Conservation (phyloP, 2,329 filamentous ascomycete species). For the Verticillium nonalfalfae region DNA sequence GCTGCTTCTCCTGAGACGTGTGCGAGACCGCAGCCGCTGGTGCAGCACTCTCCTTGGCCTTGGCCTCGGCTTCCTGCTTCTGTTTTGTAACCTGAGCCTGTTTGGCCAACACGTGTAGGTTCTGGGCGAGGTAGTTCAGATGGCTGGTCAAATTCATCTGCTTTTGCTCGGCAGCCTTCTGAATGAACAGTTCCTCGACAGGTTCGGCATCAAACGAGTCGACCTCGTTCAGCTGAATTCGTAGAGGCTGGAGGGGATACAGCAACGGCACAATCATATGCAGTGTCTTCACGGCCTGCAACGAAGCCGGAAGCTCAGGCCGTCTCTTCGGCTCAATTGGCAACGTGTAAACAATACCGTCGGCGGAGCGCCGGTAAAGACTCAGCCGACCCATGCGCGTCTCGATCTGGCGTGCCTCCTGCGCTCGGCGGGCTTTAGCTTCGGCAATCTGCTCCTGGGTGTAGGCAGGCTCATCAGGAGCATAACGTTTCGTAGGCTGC, state of each 20-base stretch:
- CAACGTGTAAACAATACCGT: conserved; percentile 64
- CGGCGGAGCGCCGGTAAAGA: conserved; percentile 60
- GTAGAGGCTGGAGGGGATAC: conserved; percentile 65
- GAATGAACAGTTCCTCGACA: conserved; percentile 59
- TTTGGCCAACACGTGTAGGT: conserved; percentile 61
- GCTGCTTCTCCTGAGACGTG: conserved; percentile 1
- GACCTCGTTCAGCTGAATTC: conserved; percentile 59
- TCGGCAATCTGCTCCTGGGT: conserved; percentile 52
- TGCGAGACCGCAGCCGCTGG: neutral
- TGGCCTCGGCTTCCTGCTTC: conserved; percentile 12
- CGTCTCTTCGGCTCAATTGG: conserved; percentile 61
- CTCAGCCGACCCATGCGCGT: conserved; percentile 64
- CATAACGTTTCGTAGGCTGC: conserved; percentile 21
- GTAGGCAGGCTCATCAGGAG: conserved; percentile 39
- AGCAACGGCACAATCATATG: conserved; percentile 63
- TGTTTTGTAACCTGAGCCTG: conserved; percentile 28
- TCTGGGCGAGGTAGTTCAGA: conserved; percentile 68
- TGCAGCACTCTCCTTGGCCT: conserved; percentile 15
- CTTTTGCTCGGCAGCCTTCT: conserved; percentile 48
- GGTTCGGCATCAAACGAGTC: conserved; percentile 52
- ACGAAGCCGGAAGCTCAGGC: conserved; percentile 50
- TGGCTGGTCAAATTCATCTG: conserved; percentile 64
- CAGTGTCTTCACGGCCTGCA: conserved; percentile 57
- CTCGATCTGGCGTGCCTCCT: conserved; percentile 67
- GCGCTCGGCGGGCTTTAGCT: conserved; percentile 56